Percentiles rank a stretch among this genome's conserved stretches.
These are phyloP conservation scores for Fraxinus pennsylvanica DNA, from an alignment of 257 asterid genomes.

Conservation along the genomic window DNA sequence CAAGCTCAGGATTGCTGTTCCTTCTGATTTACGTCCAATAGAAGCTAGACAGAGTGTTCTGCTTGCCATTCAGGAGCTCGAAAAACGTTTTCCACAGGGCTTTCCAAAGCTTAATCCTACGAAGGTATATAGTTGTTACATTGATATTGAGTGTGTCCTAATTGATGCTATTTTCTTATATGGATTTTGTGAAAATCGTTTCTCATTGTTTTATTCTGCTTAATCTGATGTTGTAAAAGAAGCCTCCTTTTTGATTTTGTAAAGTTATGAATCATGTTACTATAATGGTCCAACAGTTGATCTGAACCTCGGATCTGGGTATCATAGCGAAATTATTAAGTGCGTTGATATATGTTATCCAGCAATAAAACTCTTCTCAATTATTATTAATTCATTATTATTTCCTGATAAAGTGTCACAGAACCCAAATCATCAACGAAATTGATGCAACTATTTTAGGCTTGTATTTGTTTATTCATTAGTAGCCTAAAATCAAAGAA, in stretches of 20 bases:
- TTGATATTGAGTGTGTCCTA: conserved; percentile 22
- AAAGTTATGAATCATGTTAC: neutral
- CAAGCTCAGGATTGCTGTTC: conserved; percentile 80
- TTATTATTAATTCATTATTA: neutral
- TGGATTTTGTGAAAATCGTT: conserved; percentile 11
- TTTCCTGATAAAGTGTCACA: neutral
- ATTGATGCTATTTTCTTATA: conserved; percentile 9
- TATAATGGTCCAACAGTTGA: conserved; percentile 6
- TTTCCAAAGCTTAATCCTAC: conserved; percentile 91
- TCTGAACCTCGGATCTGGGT: neutral
- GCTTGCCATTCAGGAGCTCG: conserved; percentile 84
- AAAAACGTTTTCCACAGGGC: conserved; percentile 86
- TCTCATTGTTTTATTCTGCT: conserved; percentile 9
- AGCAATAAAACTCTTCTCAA: neutral
- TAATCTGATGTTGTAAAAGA: neutral
- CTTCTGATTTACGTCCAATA: conserved; percentile 82
- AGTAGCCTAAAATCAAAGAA: conserved; percentile 6
- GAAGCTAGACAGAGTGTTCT: conserved; percentile 88
- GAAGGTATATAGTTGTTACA: conserved; percentile 51
- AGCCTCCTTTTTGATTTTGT: conserved; percentile 16
- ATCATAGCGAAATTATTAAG: neutral
- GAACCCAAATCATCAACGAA: neutral
- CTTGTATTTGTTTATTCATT: neutral
- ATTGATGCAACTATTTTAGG: neutral
- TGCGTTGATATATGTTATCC: neutral